Evolutionary conservation across 768 basidiomycete species (phyloP).

Genomic region (Amanita rimosa): DNA sequence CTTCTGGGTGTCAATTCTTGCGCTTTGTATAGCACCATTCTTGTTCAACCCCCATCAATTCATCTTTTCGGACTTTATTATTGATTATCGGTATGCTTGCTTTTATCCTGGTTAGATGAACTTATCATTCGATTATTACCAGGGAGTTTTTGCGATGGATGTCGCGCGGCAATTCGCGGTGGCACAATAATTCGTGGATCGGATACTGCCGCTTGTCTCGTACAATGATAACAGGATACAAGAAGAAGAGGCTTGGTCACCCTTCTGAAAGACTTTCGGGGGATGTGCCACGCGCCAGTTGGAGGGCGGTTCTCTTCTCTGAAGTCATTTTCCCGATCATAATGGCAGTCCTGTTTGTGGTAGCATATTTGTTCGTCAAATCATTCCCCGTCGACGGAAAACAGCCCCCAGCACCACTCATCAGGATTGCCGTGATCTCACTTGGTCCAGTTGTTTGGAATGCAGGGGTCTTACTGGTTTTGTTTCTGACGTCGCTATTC

Average conservation of each 20-base stretch:
- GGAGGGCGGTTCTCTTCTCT: conserved; percentile 82
- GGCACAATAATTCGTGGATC: conserved; percentile 98
- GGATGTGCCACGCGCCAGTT: conserved; percentile 88
- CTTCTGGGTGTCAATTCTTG: conserved; percentile 94
- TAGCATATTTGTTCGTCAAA: conserved; percentile 90
- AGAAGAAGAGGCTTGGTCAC: conserved; percentile 93
- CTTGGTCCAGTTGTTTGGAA: conserved; percentile 96
- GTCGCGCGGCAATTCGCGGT: conserved; percentile 95
- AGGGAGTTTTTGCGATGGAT: conserved; percentile 99
- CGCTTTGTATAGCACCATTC: conserved; percentile 93
- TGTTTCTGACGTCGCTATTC: conserved; percentile 88
- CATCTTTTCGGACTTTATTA: conserved; percentile 91
- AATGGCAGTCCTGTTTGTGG: conserved; percentile 78
- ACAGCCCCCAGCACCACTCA: conserved; percentile 70
- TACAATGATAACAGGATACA: conserved; percentile 99
- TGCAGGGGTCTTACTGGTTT: conserved; percentile 70
- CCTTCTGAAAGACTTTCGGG: conserved; percentile 96
- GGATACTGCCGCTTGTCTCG: conserved; percentile 97
- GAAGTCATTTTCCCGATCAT: conserved; percentile 80
- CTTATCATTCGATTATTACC: conserved; percentile 11
- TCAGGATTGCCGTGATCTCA: conserved; percentile 88
- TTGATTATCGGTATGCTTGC: conserved; percentile 72
- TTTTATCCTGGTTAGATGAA: neutral
- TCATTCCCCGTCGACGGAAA: conserved; percentile 64
- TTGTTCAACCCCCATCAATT: conserved; percentile 99